These are phyloP conservation scores for Strobilomyces dryophilus DNA, from an alignment of 768 basidiomycete species.

Conservation along the genomic window DNA sequence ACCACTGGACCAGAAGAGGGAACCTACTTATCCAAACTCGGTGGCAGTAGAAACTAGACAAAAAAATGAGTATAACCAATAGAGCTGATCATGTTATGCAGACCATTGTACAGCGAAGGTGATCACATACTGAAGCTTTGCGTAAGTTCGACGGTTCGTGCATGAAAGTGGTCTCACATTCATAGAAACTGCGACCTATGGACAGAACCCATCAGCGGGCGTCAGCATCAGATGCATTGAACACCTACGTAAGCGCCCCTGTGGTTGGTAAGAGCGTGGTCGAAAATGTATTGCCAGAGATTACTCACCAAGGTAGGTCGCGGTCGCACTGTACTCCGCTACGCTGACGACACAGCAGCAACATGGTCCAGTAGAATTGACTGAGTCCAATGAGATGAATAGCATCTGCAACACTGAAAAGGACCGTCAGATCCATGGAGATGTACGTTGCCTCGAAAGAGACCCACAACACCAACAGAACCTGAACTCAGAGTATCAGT, in stretches of 20 bases:
- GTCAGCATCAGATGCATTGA: not conserved
- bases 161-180: constrained; percentile 2
- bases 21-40: constrained; percentile 17
- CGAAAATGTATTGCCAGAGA: not conserved
- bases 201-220: not conserved
- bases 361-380: constrained; percentile 3
- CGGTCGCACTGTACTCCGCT: not conserved
- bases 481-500: constrained; percentile 5
- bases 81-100: not conserved
- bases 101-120: constrained; percentile 12
- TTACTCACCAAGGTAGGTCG: constrained; percentile 8
- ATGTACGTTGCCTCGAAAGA: not conserved
- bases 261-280: not conserved
- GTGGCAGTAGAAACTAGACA: constrained; percentile 13
- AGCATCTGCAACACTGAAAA: constrained; percentile 5
- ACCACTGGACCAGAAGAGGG: too few species aligned
- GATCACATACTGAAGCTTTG: constrained; percentile 2
- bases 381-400: constrained; percentile 1
- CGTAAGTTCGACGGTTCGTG: not conserved
- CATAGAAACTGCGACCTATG: constrained; percentile 2
- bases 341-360: constrained; percentile 5
- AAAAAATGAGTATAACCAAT: not conserved
- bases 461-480: constrained; percentile 12
- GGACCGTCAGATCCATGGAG: not conserved
- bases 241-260: not conserved